Base-by-base conservation (phyloP, 495 filamentous ascomycete species). In the Penicillium mononematosum region DNA sequence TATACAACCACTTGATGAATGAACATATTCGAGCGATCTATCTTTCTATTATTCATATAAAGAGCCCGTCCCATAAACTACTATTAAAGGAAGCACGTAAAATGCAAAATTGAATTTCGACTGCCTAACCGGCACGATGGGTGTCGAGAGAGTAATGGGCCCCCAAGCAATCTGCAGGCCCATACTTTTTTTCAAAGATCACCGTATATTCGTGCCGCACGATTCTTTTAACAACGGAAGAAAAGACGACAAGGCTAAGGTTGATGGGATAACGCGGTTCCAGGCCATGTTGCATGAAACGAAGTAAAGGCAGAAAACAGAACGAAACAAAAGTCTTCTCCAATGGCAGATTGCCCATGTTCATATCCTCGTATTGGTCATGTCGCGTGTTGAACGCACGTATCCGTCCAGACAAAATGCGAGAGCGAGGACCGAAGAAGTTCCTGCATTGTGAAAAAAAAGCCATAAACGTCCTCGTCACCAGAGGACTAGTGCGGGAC, bases 311-410 rank as follows among this genome's bases (percentile, higher is more conserved):
- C 19, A 48, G 45, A 47, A 56, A 56, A 53, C 17, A 46, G 39
- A 58, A 51, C 25, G 39, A 53, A 44, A 39, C 43, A 36, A 46
- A 14, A 17, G 52, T 46, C 34, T 47, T 36, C 53, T 31, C 43
- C 31, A n/a, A 47, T 36, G 43, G 29, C 41, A 54, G 17, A 45
- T 25, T 25, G 42, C 20, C 48, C 39, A 31, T 32, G 31, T n/a
- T 38, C 50, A 41, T 32, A 25, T 55, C 45, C 34, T 25, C 45
- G 27, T 34, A 43, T 27, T 29, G 12, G 44, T 54, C 53, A 54
- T 55, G 56, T 36, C 31, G 50, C 52, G 63, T 63, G 63, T 66
- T 63, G 66, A 68, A 66, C 66, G 63, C 55, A 53, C 56, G 58
- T 50, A 38, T 16, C 38, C 24, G 42, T 51, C 43, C 17, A 50